A percentile compares a stretch with the other conserved stretches of the same genome.
Conservation (phyloP, 805 yeast species). For the Candida yuanshanica region DNA sequence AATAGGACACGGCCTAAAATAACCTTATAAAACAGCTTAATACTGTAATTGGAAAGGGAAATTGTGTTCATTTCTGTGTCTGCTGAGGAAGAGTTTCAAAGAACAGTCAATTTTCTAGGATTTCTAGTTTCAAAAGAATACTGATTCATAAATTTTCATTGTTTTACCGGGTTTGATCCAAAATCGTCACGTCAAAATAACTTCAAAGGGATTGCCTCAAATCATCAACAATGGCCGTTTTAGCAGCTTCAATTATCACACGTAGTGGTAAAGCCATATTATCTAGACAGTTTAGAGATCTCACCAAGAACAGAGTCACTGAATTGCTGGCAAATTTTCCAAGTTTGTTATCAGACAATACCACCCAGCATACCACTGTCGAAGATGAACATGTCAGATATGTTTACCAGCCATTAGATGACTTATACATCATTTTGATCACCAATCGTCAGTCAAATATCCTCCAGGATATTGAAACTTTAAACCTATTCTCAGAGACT, state of each 20-base stretch:
- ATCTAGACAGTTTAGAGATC: conserved; percentile 86
- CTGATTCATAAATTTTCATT: not conserved
- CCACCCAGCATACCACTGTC: conserved; percentile 85
- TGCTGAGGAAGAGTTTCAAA: not conserved
- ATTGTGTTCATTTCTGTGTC: not conserved
- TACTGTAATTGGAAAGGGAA: not conserved
- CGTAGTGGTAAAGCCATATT: conserved; percentile 89
- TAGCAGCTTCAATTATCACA: conserved; percentile 93
- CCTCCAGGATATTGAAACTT: conserved; percentile 88
- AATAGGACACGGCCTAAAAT: not conserved
- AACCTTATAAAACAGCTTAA: not conserved
- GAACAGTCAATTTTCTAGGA: not conserved
- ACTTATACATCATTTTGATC: conserved; percentile 81
- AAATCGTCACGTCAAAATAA: not conserved
- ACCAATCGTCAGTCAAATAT: conserved; percentile 90
- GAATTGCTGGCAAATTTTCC: conserved; percentile 85
- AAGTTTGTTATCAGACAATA: conserved; percentile 59
- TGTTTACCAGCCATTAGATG: conserved; percentile 94
- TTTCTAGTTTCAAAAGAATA: not conserved
- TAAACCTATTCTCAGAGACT: conserved; percentile 78
- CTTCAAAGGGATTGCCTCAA: not conserved
- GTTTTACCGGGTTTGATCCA: not conserved
- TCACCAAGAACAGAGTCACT: conserved; percentile 79
- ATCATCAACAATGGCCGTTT: conserved; percentile 48
- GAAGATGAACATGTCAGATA: conserved; percentile 91